phyloP scores from a whole-genome alignment of 1,139 yeast genomes.

The Sugiyamaella paludigena region DNA sequence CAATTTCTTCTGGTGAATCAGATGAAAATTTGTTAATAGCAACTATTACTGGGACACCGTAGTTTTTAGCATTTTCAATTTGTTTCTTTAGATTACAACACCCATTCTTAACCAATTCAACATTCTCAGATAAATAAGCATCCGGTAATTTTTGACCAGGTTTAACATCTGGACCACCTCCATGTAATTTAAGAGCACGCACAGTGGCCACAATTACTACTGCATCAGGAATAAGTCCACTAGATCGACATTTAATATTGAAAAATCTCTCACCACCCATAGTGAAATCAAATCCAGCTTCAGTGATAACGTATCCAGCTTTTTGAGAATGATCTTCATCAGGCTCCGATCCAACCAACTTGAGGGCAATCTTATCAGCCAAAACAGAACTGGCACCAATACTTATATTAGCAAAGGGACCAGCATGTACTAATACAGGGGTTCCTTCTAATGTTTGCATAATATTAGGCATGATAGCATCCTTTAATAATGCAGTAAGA shows the following conservation, averaged over 20 bases:
- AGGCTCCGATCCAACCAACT: constrained; percentile 75
- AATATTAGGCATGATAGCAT: constrained; percentile 93
- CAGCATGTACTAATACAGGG: constrained; percentile 97
- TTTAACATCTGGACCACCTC: constrained; percentile 97
- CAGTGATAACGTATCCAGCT: constrained; percentile 92
- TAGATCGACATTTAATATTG: constrained; percentile 92
- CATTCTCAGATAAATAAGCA: constrained; percentile 82
- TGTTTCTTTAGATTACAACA: constrained; percentile 91
- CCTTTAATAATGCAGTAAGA: constrained; percentile 89
- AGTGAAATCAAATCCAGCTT: constrained; percentile 98
- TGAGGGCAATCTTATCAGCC: constrained; percentile 94
- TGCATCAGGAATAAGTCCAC: constrained; percentile 87
- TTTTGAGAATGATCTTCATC: constrained; percentile 55
- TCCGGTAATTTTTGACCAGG: constrained; percentile 91
- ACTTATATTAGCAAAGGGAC: constrained; percentile 97
- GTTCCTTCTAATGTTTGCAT: constrained; percentile 99
- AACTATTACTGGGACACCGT: constrained; percentile 92
- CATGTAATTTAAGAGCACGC: constrained; percentile 94
- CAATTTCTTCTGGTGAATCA: constrained; percentile 82
- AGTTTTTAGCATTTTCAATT: constrained; percentile 78
- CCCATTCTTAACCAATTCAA: constrained; percentile 78
- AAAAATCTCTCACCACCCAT: constrained; percentile 99
- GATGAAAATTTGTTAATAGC: constrained; percentile 91
- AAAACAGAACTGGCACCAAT: constrained; percentile 94
- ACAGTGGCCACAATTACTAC: constrained; percentile 96